Base-by-base conservation (phyloP, 225 moss, liverwort and hornwort genomes). In the Straminergon stramineum region DNA sequence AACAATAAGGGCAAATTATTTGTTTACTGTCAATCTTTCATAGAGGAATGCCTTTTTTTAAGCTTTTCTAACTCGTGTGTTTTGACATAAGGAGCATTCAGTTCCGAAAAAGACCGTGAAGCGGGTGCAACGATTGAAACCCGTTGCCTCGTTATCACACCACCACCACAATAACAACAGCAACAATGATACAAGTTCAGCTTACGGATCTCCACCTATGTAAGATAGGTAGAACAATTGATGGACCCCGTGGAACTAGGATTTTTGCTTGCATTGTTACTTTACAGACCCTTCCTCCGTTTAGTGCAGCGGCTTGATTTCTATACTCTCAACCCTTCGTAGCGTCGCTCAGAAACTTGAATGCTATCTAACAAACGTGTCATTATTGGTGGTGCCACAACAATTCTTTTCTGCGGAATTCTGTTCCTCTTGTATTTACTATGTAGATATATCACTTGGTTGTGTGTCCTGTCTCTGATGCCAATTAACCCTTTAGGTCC, bases 81-180 rank as follows among this genome's bases (percentile, higher is more conserved):
- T 88, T 86, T 84, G 89, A 77, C 48, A 51, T 89, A 90, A 95
- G 93, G 93, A 91, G 86, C 90, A 89, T 85, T 89, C 86, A 41
- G 39, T 91, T 89, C 95, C 89, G 66, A 95, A 86, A 86, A 95
- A 95, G 90, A 91, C 48, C 89, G 90, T 83, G 88, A 95, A 95
- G 91, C 95, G 95, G 81, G 92, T 95, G 86, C 93, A 95, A 90
- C 92, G 95, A 83, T 64, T 93, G 88, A 95, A 95, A 90, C 95
- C 93, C 71, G 95, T 95, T 51, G 93, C 95, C 52, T 95, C 92
- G 45, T 92, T 95, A 81, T 92, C 95, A 39, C 93, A 92, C 80
- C 88, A 91, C 55, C n/a, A n/a, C 48, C 48, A 70, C 70, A 24
- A 41, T 24, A 28, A 60, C 58, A 60, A 39, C 28, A 79, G 3